phyloP scores from a whole-genome alignment of 2,329 filamentous ascomycete genomes.

The Chrysoporthe deuterocubensis region DNA sequence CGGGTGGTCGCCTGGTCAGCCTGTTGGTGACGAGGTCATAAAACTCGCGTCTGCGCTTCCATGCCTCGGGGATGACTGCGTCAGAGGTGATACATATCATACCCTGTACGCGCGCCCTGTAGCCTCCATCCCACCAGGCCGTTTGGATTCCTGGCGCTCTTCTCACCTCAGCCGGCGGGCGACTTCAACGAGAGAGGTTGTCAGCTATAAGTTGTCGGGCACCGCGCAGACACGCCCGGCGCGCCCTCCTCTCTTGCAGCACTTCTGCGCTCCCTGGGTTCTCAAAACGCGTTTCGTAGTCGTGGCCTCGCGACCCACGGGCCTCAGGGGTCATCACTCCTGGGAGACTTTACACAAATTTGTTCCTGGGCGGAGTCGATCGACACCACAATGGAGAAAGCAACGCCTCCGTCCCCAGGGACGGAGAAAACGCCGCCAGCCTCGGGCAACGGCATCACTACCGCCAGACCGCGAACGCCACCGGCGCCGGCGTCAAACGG shows the following conservation, averaged over 20 bases:
- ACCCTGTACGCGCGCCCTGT: background rate
- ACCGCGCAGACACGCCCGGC: background rate
- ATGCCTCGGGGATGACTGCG: background rate
- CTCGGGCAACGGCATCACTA: background rate
- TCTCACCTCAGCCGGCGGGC: background rate
- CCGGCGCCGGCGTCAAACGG: conserved; percentile 1
- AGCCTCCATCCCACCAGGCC: background rate
- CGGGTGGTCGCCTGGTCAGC: background rate
- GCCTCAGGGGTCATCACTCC: background rate
- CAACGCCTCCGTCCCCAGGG: background rate
- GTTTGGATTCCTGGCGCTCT: background rate
- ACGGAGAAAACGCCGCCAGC: background rate
- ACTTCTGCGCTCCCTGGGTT: background rate
- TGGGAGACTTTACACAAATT: background rate
- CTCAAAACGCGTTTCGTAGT: background rate
- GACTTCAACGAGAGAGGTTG: background rate
- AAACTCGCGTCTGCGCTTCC: background rate
- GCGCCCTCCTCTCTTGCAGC: background rate
- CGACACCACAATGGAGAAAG: background rate
- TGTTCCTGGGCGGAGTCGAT: background rate
- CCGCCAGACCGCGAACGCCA: background rate
- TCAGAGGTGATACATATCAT: background rate
- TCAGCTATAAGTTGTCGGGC: background rate
- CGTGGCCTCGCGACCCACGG: background rate
- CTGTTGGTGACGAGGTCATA: conserved; percentile 10